Evolutionary conservation across 306 rosid species (phyloP).

Genomic region (Morella rubra): DNA sequence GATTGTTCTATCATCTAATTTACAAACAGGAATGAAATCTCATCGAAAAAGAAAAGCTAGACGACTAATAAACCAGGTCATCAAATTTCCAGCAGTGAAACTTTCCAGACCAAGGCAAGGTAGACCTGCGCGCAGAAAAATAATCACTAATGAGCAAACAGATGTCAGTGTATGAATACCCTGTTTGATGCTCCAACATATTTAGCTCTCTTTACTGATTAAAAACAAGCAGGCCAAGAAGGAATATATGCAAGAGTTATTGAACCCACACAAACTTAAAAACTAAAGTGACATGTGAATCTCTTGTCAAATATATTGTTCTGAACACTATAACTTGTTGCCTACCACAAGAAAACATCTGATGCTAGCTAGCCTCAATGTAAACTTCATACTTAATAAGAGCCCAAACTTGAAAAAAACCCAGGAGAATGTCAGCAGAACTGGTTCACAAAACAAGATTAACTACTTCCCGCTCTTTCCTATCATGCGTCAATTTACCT

Average conservation of each 20-base stretch:
- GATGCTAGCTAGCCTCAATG: neutral
- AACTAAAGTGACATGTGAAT: neutral
- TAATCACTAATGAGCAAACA: slow-evolving; percentile 15
- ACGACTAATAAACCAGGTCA: slow-evolving; percentile 14
- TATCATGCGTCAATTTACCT: slow-evolving; percentile 37
- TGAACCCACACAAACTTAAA: neutral
- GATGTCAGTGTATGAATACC: neutral
- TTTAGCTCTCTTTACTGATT: neutral
- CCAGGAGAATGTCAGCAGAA: neutral
- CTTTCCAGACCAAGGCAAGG: slow-evolving; percentile 21
- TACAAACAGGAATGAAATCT: slow-evolving; percentile 48
- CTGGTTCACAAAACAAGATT: slow-evolving; percentile 2
- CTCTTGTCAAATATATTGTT: neutral
- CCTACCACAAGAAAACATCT: neutral
- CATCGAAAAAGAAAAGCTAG: slow-evolving; percentile 13
- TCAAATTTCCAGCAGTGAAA: slow-evolving; percentile 25
- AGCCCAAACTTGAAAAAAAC: slow-evolving; percentile 1
- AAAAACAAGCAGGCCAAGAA: neutral
- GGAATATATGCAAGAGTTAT: neutral
- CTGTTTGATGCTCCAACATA: neutral
- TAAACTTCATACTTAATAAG: neutral
- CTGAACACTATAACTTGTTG: neutral
- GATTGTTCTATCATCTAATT: slow-evolving; percentile 42
- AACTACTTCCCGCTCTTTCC: neutral
- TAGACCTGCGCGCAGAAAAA: slow-evolving; percentile 39